These are phyloP conservation scores for Acanthamoeba royreba DNA, from an alignment of 208 protist species.

Conservation along the genomic window DNA sequence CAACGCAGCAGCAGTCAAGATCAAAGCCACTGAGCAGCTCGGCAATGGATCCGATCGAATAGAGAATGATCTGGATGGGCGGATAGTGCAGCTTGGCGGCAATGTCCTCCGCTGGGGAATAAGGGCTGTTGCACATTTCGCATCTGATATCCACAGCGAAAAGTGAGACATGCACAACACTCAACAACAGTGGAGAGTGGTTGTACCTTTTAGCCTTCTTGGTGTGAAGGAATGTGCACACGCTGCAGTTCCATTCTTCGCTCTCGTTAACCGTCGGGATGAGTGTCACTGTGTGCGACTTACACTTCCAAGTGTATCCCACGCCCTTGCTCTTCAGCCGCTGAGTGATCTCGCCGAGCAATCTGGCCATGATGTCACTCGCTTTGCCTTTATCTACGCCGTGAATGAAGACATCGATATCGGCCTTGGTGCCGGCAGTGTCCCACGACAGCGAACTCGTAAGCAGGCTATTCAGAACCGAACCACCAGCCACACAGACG, in stretches of 20 bases:
- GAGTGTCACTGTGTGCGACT: constrained; percentile 36
- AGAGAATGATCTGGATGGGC: constrained; percentile 47
- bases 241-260: constrained; percentile 26
- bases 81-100: background rate
- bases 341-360: background rate
- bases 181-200: no score
- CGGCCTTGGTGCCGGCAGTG: constrained; percentile 11
- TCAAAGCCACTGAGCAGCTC: constrained; percentile 38
- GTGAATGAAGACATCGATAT: constrained; percentile 39
- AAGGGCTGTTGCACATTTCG: constrained; percentile 11
- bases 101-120: background rate
- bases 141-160: background rate
- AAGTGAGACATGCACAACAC: no score
- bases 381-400: background rate
- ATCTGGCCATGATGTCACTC: background rate
- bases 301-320: background rate
- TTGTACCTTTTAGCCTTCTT: background rate
- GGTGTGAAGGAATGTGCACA: background rate
- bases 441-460: background rate
- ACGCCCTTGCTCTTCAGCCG: background rate
- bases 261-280: background rate
- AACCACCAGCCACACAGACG: constrained; percentile 42
- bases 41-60: constrained; percentile 4
- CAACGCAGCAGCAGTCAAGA: constrained; percentile 38
- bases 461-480: constrained; percentile 34